Evolutionary conservation across 2,329 filamentous ascomycete species (phyloP), one percentile per base, ranked within the genome.

Genomic region (Trichophyton schoenleinii): DNA sequence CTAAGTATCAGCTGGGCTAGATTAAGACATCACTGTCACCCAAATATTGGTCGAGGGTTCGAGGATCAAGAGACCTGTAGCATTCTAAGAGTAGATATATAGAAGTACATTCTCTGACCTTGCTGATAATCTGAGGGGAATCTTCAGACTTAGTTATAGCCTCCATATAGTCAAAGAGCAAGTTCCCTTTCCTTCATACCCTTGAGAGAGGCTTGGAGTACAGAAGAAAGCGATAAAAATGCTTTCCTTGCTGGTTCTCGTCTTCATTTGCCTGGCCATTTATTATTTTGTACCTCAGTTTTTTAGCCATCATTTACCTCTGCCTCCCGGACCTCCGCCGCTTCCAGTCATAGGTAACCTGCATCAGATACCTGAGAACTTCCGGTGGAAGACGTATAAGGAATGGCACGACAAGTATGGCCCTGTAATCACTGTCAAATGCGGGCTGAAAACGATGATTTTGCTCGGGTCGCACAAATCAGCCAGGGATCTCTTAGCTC

Each of bases 341-440:
- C 63, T 73, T 11, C 70, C 70, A 7, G 34, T 74, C 42, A 67
- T 74, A 60, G 69, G 73, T 15, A 72, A 71, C 60, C 58, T 71
- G 18, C 70, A 73, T 61, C 69, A 74, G 60, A 68, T 67, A 1
- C 68, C 69, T 1, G 49, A 62, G 20, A 61, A 46, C 28, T 63
- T 63, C 13, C 66, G 66, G 6, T 71, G 65, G 70, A 57, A 66
- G 6, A 69, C 61, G 15, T 73, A 67, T 60, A 60, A 67, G 36
- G 57, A 71, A 63, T 77, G 74, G 70, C 66, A 67, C 8, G 59
- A 68, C 8, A 64, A 62, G 2, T 74, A 76, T 63, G 75, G 74
- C 0, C 69, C 71, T 0, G 69, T 76, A 7, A 60, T 73, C 22
- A 68, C 68, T 9, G 60, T 74, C 31, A 71, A 71, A 49, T 61